Evolutionary conservation across 179 eudicot genomes (phyloP).

Genomic region (Amaranthus tricolor): DNA sequence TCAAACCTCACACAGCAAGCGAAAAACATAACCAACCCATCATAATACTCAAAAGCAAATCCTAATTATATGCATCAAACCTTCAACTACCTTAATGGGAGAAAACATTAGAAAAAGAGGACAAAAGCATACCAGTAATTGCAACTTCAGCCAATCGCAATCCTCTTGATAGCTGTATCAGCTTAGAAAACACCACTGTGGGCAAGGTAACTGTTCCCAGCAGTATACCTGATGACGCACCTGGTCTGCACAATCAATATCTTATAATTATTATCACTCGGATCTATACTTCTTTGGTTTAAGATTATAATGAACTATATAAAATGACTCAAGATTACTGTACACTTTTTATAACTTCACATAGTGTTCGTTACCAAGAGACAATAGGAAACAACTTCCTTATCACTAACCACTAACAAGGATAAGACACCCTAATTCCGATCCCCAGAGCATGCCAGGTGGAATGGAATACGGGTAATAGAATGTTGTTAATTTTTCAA

Average conservation of each 20-base stretch:
- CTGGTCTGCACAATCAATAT: slow-evolving; percentile 44
- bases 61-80: not conserved
- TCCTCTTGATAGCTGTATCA: slow-evolving; percentile 69
- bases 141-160: slow-evolving; percentile 40
- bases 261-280: not conserved
- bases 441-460: too few relatives aligned
- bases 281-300: not conserved
- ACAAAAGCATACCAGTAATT: slow-evolving; percentile 42
- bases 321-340: not conserved
- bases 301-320: not conserved
- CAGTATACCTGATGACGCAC: slow-evolving; percentile 84
- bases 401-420: too few relatives aligned
- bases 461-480: too few relatives aligned
- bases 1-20: not conserved
- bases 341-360: too few relatives aligned
- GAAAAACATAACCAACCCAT: not conserved
- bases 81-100: not conserved
- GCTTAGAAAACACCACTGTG: slow-evolving; percentile 60
- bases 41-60: not conserved
- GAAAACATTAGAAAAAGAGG: not conserved
- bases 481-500: not conserved
- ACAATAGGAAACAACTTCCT: too few relatives aligned
- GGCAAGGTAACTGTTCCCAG: slow-evolving; percentile 88
- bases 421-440: too few relatives aligned
- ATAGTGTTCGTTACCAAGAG: too few relatives aligned